These are phyloP conservation scores for Chaetomium tenue DNA, from an alignment of 495 filamentous ascomycete species.

Conservation along the genomic window DNA sequence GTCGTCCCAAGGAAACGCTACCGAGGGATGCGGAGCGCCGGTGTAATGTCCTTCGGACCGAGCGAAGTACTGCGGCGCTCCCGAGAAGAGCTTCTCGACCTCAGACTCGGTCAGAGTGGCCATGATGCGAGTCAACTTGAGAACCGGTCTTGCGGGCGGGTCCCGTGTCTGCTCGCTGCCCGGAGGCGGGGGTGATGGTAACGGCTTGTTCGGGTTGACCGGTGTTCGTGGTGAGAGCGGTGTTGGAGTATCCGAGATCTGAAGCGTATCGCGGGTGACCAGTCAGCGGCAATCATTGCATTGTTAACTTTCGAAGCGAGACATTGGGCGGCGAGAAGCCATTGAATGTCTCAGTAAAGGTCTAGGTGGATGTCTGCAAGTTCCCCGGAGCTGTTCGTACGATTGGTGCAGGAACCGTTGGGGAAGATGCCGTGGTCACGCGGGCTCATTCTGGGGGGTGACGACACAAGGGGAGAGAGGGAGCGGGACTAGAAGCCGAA, in stretches of 20 bases:
- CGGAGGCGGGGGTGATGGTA: slow-evolving; percentile 51
- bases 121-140: slow-evolving; percentile 55
- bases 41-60: slow-evolving; percentile 53
- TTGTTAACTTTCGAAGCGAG: slow-evolving; percentile 3
- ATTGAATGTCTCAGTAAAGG: background rate
- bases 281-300: slow-evolving; percentile 23
- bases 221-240: slow-evolving; percentile 37
- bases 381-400: slow-evolving; percentile 21
- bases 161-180: slow-evolving; percentile 45
- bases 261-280: slow-evolving; percentile 20
- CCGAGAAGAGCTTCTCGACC: slow-evolving; percentile 68
- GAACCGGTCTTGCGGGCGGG: slow-evolving; percentile 40
- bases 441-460: slow-evolving; percentile 26
- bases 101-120: slow-evolving; percentile 59
- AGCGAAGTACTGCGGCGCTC: slow-evolving; percentile 72
- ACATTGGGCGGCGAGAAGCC: background rate
- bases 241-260: slow-evolving; percentile 27
- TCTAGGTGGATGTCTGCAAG: slow-evolving; percentile 1
- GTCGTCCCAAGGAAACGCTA: slow-evolving; percentile 69
- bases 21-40: slow-evolving; percentile 60
- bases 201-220: slow-evolving; percentile 51
- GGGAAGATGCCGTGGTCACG: slow-evolving; percentile 29
- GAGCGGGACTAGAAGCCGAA: slow-evolving; percentile 1
- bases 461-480: slow-evolving; percentile 24
- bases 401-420: slow-evolving; percentile 26